These are phyloP conservation scores for Sporisorium iseilematis-ciliati DNA, from an alignment of 1,284 basidiomycete genomes.

Conservation along the genomic window DNA sequence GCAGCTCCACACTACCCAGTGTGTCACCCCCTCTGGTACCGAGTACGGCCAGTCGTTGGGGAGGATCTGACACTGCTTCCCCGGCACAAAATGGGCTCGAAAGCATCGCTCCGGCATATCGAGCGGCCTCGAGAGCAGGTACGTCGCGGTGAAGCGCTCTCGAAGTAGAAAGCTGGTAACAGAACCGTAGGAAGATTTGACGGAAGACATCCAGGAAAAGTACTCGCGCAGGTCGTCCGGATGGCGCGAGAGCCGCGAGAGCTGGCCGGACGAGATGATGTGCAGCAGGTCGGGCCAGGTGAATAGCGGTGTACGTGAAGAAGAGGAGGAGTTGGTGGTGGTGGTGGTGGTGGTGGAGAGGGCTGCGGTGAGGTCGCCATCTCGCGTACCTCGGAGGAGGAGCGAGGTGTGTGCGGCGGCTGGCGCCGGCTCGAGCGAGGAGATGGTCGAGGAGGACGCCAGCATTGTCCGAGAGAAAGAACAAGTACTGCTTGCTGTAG, in stretches of 20 bases:
- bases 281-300: slow-evolving; percentile 15
- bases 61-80: slow-evolving; percentile 27
- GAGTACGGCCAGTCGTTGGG: slow-evolving; percentile 44
- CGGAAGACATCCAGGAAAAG: slow-evolving; percentile 38
- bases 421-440: neutral
- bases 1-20: slow-evolving; percentile 33
- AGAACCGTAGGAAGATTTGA: slow-evolving; percentile 32
- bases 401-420: slow-evolving; percentile 5
- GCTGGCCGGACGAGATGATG: slow-evolving; percentile 21
- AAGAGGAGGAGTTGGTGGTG: neutral
- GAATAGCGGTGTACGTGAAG: slow-evolving; percentile 23
- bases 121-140: slow-evolving; percentile 9
- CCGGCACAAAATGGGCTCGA: slow-evolving; percentile 1
- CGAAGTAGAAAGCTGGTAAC: slow-evolving; percentile 17
- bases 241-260: slow-evolving; percentile 21
- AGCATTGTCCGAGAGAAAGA: slow-evolving; percentile 23
- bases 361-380: slow-evolving; percentile 24
- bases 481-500: neutral
- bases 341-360: slow-evolving; percentile 7
- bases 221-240: slow-evolving; percentile 36
- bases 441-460: slow-evolving; percentile 15
- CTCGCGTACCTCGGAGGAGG: slow-evolving; percentile 25
- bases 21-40: slow-evolving; percentile 10
- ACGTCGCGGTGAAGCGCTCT: slow-evolving; percentile 20
- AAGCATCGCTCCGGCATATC: slow-evolving; percentile 10